phyloP scores from a whole-genome alignment of 179 eudicot genomes.

The Vitellaria paradoxa region DNA sequence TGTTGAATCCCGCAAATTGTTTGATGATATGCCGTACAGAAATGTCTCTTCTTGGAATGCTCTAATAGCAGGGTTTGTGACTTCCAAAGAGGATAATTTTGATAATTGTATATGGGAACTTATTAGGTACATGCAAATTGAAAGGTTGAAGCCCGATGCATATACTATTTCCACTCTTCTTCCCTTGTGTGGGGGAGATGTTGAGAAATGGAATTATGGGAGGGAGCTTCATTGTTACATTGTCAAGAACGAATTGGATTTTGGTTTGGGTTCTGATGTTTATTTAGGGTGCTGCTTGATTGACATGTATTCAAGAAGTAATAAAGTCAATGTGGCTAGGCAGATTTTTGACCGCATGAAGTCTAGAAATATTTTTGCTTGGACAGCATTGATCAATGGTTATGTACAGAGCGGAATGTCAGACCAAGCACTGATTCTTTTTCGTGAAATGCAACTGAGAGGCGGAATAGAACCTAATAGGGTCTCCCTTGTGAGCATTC shows the following conservation, averaged over 20 bases:
- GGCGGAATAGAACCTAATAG: conserved; percentile 32
- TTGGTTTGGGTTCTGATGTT: conserved; percentile 25
- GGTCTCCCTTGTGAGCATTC: conserved; percentile 36
- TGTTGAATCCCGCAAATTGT: conserved; percentile 25
- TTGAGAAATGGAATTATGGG: conserved; percentile 22
- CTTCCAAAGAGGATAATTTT: neutral
- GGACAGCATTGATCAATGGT: conserved; percentile 45
- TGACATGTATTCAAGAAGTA: conserved; percentile 40
- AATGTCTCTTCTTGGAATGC: conserved; percentile 44
- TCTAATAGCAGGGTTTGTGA: conserved; percentile 22
- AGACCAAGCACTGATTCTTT: conserved; percentile 31
- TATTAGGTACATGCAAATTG: conserved; percentile 25
- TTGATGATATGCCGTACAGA: conserved; percentile 44
- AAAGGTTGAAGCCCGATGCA: conserved; percentile 32
- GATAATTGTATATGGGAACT: conserved; percentile 20
- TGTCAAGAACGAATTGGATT: conserved; percentile 20
- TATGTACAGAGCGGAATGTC: conserved; percentile 25
- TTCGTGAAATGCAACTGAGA: conserved; percentile 36
- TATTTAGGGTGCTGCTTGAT: conserved; percentile 41
- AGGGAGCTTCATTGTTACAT: conserved; percentile 39
- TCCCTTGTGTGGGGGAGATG: conserved; percentile 29
- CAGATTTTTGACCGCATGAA: conserved; percentile 29
- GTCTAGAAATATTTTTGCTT: conserved; percentile 29
- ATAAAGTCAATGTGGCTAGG: conserved; percentile 27
- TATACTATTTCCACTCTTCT: conserved; percentile 40